Evolutionary conservation across 2,329 filamentous ascomycete genomes (phyloP).

Genomic region (Orbilia blumenaviensis): DNA sequence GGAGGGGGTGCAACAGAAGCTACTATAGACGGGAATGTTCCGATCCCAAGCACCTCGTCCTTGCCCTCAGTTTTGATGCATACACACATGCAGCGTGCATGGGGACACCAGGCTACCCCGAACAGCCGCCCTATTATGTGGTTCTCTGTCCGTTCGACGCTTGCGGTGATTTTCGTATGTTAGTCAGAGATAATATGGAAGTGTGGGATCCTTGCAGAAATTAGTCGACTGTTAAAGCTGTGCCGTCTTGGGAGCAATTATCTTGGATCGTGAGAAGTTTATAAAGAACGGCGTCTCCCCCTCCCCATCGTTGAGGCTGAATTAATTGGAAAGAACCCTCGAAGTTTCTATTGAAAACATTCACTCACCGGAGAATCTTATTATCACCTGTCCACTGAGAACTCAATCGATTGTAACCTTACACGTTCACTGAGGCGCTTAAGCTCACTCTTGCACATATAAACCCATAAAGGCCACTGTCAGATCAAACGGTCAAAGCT

Average conservation of each 20-base stretch:
- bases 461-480: background rate
- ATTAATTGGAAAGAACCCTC: background rate
- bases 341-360: background rate
- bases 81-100: slow-evolving; percentile 21
- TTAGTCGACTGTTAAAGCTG: slow-evolving; percentile 26
- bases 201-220: slow-evolving; percentile 43
- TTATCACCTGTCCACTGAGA: background rate
- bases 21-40: slow-evolving; percentile 9
- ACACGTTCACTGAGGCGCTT: no score
- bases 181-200: slow-evolving; percentile 36
- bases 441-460: background rate
- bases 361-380: background rate
- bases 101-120: slow-evolving; percentile 22
- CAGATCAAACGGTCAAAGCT: background rate
- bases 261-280: slow-evolving; percentile 29
- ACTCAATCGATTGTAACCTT: slow-evolving; percentile 1
- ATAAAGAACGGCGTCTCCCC: slow-evolving; percentile 35
- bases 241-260: slow-evolving; percentile 38
- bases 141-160: slow-evolving; percentile 1
- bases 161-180: slow-evolving; percentile 33
- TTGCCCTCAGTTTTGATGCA: slow-evolving; percentile 6
- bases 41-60: slow-evolving; percentile 7
- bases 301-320: slow-evolving; percentile 46
- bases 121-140: background rate
- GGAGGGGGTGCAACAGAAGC: slow-evolving; percentile 1